These are phyloP conservation scores for Pittosporum tobira DNA, from an alignment of 129 eudicot genomes.

Conservation along the genomic window DNA sequence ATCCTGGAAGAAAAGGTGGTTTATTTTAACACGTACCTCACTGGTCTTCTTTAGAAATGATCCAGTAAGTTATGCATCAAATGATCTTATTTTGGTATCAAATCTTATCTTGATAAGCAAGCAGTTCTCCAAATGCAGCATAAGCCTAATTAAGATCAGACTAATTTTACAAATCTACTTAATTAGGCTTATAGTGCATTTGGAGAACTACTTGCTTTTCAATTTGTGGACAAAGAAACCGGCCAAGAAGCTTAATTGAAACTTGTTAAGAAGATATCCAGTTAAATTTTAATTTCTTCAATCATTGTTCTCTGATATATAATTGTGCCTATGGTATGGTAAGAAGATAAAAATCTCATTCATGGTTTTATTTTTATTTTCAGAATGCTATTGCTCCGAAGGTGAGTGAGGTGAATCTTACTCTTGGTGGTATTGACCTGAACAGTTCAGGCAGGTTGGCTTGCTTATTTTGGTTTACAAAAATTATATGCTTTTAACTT, in stretches of 20 bases:
- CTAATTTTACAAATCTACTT: too few relatives aligned
- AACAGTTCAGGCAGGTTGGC: conserved; percentile 99
- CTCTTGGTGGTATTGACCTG: conserved; percentile 98
- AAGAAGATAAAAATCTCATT: not conserved
- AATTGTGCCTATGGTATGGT: not conserved
- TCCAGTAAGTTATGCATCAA: conserved; percentile 62
- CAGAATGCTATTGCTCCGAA: conserved; percentile 72
- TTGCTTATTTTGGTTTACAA: conserved; percentile 12
- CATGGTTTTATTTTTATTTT: conserved; percentile 12
- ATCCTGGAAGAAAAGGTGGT: conserved; percentile 99
- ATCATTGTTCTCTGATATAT: not conserved
- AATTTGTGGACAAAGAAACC: too few relatives aligned
- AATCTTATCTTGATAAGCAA: too few relatives aligned
- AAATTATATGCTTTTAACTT: conserved; percentile 1
- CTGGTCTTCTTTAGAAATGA: conserved; percentile 88
- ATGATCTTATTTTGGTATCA: not conserved
- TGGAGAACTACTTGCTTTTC: too few relatives aligned
- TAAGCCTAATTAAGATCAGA: too few relatives aligned
- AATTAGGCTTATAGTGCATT: too few relatives aligned
- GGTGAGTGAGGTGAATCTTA: conserved; percentile 82
- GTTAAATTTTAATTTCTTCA: too few relatives aligned
- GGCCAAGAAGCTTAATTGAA: too few relatives aligned
- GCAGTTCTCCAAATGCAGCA: too few relatives aligned
- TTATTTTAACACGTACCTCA: conserved; percentile 77
- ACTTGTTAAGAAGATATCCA: too few relatives aligned